Percentiles rank a stretch among this genome's conserved stretches.
These are phyloP conservation scores for Adansonia madagascariensis DNA, from an alignment of 441 rosid species.

Conservation along the genomic window DNA sequence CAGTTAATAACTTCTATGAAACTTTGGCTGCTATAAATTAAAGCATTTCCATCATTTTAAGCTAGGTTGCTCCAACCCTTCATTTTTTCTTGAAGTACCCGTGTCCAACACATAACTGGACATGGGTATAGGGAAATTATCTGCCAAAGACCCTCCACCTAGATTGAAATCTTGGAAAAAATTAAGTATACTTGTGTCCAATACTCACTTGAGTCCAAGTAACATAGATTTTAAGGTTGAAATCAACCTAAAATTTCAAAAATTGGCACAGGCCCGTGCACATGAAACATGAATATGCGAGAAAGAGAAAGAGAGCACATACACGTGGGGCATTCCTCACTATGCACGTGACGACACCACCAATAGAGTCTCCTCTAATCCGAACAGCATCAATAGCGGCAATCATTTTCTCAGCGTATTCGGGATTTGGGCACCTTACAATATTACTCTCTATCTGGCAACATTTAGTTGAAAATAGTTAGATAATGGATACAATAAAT, in stretches of 20 bases:
- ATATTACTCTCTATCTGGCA: constrained; percentile 87
- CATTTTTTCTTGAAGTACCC: no score
- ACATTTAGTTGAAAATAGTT: constrained; percentile 16
- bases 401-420: constrained; percentile 94
- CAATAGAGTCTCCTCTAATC: constrained; percentile 82
- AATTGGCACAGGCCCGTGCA: constrained; percentile 28
- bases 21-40: neutral
- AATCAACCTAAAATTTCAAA: constrained; percentile 18
- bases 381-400: constrained; percentile 85
- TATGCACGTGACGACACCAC: constrained; percentile 93
- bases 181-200: no score
- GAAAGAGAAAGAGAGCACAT: constrained; percentile 33
- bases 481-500: constrained; percentile 17
- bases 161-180: no score
- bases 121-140: no score
- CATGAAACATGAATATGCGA: neutral
- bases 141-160: no score
- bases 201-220: no score
- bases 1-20: neutral
- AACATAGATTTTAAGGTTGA: neutral
- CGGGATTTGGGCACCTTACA: constrained; percentile 93
- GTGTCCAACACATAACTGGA: no score
- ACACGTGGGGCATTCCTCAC: constrained; percentile 87
- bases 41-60: constrained; percentile 15
- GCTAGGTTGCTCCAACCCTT: no score